Base-by-base conservation (phyloP, 495 filamentous ascomycete genomes). In the Penicillium lividum region DNA sequence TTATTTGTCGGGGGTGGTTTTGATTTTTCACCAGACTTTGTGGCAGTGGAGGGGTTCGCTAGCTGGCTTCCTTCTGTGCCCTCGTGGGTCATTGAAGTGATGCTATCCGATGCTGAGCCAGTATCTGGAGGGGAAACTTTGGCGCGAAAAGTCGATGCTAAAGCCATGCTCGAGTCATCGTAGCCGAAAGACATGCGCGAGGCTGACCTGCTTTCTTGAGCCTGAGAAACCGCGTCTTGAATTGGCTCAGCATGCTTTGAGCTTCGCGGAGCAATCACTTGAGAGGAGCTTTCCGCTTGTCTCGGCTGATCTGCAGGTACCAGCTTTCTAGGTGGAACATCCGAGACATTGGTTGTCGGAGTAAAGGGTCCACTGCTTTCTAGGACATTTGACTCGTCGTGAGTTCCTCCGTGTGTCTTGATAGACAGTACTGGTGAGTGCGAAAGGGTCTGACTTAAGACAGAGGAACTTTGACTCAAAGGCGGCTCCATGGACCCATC, bases 41-140 rank as follows among this genome's bases (percentile, higher is more conserved):
- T 42, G 4, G 68, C 57, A 36, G 54, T 16, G 44, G 62, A 45
- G 22, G 59, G 16, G 18, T 67, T 75, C 25, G 66, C 53, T 3
- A 64, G 56, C 25, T 69, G 68, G 42, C 54, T 70, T 7, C 69
- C 54, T 18, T 65, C 62, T 7, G 67, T 60, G 7, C 71, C 54
- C 13, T 68, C 73, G 34, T 69, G 69, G 11, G 73, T 52, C 11
- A 72, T 57, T 33, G 74, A 55, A 2, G 78, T 72, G 22, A 78
- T 80, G 29, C 73, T 75, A 43, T 78, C 76, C 3, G 76, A 44
- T 74, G 63, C 2, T 68, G 67, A 40, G 66, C 74, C 5, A 79
- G 78, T 36, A 33, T 76, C 76, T 33, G 72, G 54, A 25, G 59
- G 31, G 64, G 15, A 64, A 58, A 43, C 67, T 68, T 33, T 59